Percentiles rank a stretch among this genome's conserved stretches.
Evolutionary conservation across 768 basidiomycete genomes (phyloP).

Genomic region (Chiua virens): DNA sequence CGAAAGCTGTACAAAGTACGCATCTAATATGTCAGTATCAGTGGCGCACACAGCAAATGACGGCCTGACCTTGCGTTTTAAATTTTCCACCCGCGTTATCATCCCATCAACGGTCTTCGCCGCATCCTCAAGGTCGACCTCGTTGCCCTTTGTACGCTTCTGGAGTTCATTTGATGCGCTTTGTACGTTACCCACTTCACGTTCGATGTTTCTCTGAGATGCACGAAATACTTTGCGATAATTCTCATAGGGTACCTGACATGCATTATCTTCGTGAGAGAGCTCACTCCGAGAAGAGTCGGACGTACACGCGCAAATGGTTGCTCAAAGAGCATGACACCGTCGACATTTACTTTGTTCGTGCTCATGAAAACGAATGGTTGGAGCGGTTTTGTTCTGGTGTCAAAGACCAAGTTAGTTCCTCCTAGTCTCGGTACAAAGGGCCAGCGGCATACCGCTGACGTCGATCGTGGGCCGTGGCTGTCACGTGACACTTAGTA

Average conservation of each 20-base stretch:
- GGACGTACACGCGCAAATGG: slow-evolving; percentile 69
- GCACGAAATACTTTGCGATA: slow-evolving; percentile 86
- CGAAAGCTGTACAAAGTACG: slow-evolving; percentile 38
- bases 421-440: no score
- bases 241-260: slow-evolving; percentile 85
- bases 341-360: slow-evolving; percentile 66
- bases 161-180: slow-evolving; percentile 59
- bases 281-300: background rate
- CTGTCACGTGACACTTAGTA: slow-evolving; percentile 25
- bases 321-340: slow-evolving; percentile 79
- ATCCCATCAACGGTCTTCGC: slow-evolving; percentile 68
- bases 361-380: slow-evolving; percentile 28
- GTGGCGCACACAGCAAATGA: slow-evolving; percentile 17
- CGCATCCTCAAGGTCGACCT: slow-evolving; percentile 48
- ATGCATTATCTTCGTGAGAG: slow-evolving; percentile 10
- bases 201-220: slow-evolving; percentile 79
- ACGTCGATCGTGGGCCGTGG: slow-evolving; percentile 14
- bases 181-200: slow-evolving; percentile 66
- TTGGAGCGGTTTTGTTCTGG: slow-evolving; percentile 7
- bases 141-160: slow-evolving; percentile 40
- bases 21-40: slow-evolving; percentile 17
- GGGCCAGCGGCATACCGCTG: background rate
- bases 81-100: slow-evolving; percentile 70
- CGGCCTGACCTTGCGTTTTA: slow-evolving; percentile 80
- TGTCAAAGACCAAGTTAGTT: slow-evolving; percentile 2